phyloP scores from a whole-genome alignment of 2,329 filamentous ascomycete genomes.

The Pezizomycotina sp. region DNA sequence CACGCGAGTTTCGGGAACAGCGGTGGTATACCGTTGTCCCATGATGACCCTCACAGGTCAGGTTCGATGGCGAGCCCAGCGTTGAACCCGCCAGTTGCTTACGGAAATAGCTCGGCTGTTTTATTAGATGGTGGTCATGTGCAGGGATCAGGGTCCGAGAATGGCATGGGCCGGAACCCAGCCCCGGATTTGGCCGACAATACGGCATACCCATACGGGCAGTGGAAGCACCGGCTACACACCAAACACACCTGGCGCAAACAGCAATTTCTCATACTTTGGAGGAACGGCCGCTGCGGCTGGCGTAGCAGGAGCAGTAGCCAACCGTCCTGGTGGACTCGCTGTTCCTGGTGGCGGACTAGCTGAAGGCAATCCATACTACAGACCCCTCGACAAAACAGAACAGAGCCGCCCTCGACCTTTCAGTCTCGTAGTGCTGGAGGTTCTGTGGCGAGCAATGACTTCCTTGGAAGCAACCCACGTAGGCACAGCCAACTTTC shows the following conservation, averaged over 20 bases:
- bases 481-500: conserved; percentile 41
- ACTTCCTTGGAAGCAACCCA: conserved; percentile 53
- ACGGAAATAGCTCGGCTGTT: too few species aligned
- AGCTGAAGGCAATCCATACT: conserved; percentile 59
- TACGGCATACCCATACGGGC: conserved; percentile 14
- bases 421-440: too few species aligned
- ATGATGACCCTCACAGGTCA: conserved; percentile 47
- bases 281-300: conserved; percentile 28
- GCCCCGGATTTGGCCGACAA: too few species aligned
- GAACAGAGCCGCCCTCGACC: conserved; percentile 3
- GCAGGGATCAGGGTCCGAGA: too few species aligned
- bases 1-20: too few species aligned
- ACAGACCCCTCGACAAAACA: conserved; percentile 36
- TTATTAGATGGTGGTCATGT: too few species aligned
- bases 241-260: conserved; percentile 9
- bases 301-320: conserved; percentile 17
- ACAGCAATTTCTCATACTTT: conserved; percentile 14
- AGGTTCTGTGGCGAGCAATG: conserved; percentile 2
- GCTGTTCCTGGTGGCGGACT: conserved; percentile 35
- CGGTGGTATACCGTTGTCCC: conserved; percentile 56
- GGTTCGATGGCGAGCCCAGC: conserved; percentile 36
- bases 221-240: conserved; percentile 16
- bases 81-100: too few species aligned
- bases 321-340: conserved; percentile 28
- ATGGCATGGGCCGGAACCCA: too few species aligned